A percentile compares a stretch with the other conserved stretches of the same genome.
phyloP scores from a whole-genome alignment of 495 filamentous ascomycete species.

The Evernia prunastri region DNA sequence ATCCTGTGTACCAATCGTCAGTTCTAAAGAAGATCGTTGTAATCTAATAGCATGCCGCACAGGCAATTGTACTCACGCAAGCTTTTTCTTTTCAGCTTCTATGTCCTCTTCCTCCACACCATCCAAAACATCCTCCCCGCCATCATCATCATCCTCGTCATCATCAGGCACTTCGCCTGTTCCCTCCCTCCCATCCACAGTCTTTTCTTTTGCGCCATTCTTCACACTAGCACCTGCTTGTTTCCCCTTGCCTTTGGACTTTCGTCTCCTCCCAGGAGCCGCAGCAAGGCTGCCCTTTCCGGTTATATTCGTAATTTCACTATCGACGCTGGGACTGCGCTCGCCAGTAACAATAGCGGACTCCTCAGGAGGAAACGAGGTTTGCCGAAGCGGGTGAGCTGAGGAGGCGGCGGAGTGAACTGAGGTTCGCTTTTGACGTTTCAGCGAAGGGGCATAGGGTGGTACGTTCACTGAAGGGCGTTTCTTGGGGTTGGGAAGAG shows the following conservation, averaged over 20 bases:
- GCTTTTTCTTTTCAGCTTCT: conserved; percentile 63
- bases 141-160: conserved; percentile 62
- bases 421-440: conserved; percentile 59
- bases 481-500: conserved; percentile 52
- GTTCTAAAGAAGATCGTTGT: not conserved
- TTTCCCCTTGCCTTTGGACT: conserved; percentile 59
- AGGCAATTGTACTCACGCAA: conserved; percentile 40
- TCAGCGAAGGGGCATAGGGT: conserved; percentile 39
- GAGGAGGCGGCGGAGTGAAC: conserved; percentile 39
- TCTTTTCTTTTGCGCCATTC: conserved; percentile 38
- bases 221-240: conserved; percentile 44
- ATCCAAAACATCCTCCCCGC: conserved; percentile 56
- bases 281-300: conserved; percentile 50
- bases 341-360: conserved; percentile 38
- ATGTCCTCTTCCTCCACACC: conserved; percentile 56
- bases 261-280: conserved; percentile 41
- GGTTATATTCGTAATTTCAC: conserved; percentile 60
- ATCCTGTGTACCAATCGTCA: conserved; percentile 38
- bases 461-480: conserved; percentile 46
- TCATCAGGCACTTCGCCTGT: conserved; percentile 47
- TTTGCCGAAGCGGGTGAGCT: conserved; percentile 77
- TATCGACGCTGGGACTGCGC: conserved; percentile 61
- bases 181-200: conserved; percentile 46
- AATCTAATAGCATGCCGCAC: conserved; percentile 10
- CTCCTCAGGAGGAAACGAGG: conserved; percentile 70